A percentile compares a stretch with the other conserved stretches of the same genome.
These are phyloP conservation scores for Fusarium albosuccineum DNA, from an alignment of 2,329 filamentous ascomycete species.

Conservation along the genomic window DNA sequence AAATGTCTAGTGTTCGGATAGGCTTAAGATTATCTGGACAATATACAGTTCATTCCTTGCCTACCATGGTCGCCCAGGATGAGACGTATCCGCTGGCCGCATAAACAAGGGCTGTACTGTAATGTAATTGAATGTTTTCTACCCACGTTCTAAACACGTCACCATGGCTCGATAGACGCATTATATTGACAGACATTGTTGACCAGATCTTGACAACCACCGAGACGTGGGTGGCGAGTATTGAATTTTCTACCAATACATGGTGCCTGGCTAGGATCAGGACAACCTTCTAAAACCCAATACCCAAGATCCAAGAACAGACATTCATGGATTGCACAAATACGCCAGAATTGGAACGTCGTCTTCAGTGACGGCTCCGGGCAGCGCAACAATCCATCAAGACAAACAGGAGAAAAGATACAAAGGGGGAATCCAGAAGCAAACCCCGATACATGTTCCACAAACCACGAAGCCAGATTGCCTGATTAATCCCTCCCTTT, in stretches of 20 bases:
- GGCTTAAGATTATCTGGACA: slow-evolving; percentile 31
- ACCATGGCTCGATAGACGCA: too few species aligned
- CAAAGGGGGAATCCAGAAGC: neutral
- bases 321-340: neutral
- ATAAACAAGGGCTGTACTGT: too few species aligned
- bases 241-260: slow-evolving; percentile 2
- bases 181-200: neutral
- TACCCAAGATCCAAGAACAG: neutral
- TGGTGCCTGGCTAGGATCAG: slow-evolving; percentile 1
- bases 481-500: slow-evolving; percentile 8
- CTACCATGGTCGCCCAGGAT: too few species aligned
- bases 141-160: neutral
- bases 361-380: neutral
- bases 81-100: too few species aligned
- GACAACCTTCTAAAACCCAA: neutral
- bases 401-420: slow-evolving; percentile 1
- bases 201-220: neutral
- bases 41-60: neutral
- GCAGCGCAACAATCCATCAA: slow-evolving; percentile 2
- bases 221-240: slow-evolving; percentile 1
- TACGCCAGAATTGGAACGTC: neutral
- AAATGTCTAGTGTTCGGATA: slow-evolving; percentile 26
- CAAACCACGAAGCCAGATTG: slow-evolving; percentile 4
- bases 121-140: slow-evolving; percentile 1
- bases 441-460: slow-evolving; percentile 8